These are phyloP conservation scores for Sclerotiophoma versabilis DNA, from an alignment of 2,329 filamentous ascomycete species.

Conservation along the genomic window DNA sequence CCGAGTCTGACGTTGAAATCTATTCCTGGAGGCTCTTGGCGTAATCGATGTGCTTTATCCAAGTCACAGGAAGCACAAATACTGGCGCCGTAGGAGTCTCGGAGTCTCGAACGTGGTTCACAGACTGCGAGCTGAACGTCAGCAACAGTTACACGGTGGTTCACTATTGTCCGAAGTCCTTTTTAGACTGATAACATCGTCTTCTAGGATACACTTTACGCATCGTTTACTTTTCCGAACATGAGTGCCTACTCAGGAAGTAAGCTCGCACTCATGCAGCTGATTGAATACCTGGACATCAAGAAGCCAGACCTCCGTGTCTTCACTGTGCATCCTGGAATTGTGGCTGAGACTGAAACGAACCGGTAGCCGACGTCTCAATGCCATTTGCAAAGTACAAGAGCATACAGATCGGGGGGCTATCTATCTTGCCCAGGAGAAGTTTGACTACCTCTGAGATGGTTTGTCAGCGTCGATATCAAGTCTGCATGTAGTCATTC, in stretches of 20 bases:
- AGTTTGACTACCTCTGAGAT: constrained; percentile 30
- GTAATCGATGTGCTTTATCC: constrained; percentile 28
- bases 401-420: constrained; percentile 22
- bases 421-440: constrained; percentile 26
- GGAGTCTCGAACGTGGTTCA: constrained; percentile 17
- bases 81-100: constrained; percentile 5
- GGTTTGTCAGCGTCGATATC: constrained; percentile 36
- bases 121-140: constrained; percentile 28
- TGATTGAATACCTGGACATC: constrained; percentile 31
- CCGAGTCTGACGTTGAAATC: constrained; percentile 22
- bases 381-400: constrained; percentile 30
- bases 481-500: constrained; percentile 2
- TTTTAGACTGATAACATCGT: constrained; percentile 27
- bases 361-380: constrained; percentile 16
- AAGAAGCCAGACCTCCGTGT: constrained; percentile 30
- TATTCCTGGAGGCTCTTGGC: constrained; percentile 25
- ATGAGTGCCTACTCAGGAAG: constrained; percentile 29
- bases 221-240: constrained; percentile 22
- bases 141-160: constrained; percentile 23
- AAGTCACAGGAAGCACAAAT: constrained; percentile 21
- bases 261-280: constrained; percentile 30
- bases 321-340: constrained; percentile 34
- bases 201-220: constrained; percentile 23
- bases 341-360: constrained; percentile 23
- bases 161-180: constrained; percentile 17